These are phyloP conservation scores for Orychophragmus violaceus DNA, from an alignment of 345 rosid genomes.

Conservation along the genomic window DNA sequence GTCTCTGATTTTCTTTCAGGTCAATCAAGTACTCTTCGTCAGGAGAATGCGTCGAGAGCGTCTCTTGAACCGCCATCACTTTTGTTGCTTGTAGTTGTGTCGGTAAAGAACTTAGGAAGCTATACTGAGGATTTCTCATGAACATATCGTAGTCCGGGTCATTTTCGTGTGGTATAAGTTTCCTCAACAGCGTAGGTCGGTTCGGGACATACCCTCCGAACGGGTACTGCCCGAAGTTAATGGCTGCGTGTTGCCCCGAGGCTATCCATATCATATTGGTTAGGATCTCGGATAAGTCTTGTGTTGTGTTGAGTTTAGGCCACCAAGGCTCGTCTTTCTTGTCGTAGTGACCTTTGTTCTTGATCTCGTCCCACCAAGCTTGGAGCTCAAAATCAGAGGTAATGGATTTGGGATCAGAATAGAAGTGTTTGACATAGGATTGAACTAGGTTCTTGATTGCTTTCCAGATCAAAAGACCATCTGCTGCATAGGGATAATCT, in stretches of 20 bases:
- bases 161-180: conserved; percentile 58
- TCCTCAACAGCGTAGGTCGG: conserved; percentile 75
- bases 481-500: conserved; percentile 93
- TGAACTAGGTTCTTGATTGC: conserved; percentile 71
- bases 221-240: conserved; percentile 94
- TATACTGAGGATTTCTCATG: conserved; percentile 57
- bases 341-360: conserved; percentile 78
- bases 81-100: conserved; percentile 91
- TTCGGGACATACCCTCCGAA: conserved; percentile 94
- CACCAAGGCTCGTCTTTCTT: conserved; percentile 89
- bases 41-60: conserved; percentile 77
- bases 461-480: conserved; percentile 85
- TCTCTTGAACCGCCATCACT: conserved; percentile 95
- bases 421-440: conserved; percentile 71
- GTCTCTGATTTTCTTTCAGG: conserved; percentile 42
- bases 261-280: conserved; percentile 81
- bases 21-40: conserved; percentile 88
- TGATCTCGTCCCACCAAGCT: conserved; percentile 94
- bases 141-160: conserved; percentile 58
- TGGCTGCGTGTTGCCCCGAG: conserved; percentile 92
- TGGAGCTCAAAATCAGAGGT: conserved; percentile 72
- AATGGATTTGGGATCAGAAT: conserved; percentile 50
- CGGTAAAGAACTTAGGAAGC: conserved; percentile 62
- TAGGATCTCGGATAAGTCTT: conserved; percentile 68
- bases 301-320: conserved; percentile 71